These are phyloP conservation scores for Dillenia turbinata DNA, from an alignment of 164 flowering plant genomes.

Conservation along the genomic window DNA sequence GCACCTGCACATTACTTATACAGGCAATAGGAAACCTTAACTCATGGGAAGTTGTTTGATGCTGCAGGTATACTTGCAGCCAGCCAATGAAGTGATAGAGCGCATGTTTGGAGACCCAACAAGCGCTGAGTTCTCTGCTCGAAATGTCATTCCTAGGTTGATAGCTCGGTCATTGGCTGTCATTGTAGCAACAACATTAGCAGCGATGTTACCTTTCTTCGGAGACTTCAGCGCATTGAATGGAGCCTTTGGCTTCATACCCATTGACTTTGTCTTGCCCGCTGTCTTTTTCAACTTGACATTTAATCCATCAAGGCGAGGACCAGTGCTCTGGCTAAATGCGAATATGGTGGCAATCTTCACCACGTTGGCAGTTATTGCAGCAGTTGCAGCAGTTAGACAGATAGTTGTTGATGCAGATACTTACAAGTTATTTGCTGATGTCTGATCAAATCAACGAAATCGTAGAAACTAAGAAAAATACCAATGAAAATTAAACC, in stretches of 20 bases:
- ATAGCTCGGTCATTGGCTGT: conserved; percentile 56
- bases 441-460: conserved; percentile 29
- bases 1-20: too few species aligned
- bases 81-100: conserved; percentile 75
- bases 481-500: too few species aligned
- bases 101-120: conserved; percentile 45
- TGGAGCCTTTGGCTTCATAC: conserved; percentile 82
- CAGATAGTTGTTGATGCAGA: conserved; percentile 72
- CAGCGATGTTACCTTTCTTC: conserved; percentile 93
- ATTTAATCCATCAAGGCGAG: conserved; percentile 51
- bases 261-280: conserved; percentile 79
- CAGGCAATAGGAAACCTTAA: too few species aligned
- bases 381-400: conserved; percentile 66
- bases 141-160: conserved; percentile 64
- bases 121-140: conserved; percentile 45
- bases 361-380: conserved; percentile 41
- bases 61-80: conserved; percentile 77
- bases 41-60: too few species aligned
- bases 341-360: conserved; percentile 41
- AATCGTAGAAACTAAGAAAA: too few species aligned
- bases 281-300: conserved; percentile 73
- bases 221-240: conserved; percentile 74
- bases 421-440: conserved; percentile 54
- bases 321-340: conserved; percentile 53
- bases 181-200: conserved; percentile 41